Percentiles rank a stretch among this genome's conserved stretches.
Conservation (phyloP, 108 stramenopile genomes). For the Skeletonema grethae region DNA sequence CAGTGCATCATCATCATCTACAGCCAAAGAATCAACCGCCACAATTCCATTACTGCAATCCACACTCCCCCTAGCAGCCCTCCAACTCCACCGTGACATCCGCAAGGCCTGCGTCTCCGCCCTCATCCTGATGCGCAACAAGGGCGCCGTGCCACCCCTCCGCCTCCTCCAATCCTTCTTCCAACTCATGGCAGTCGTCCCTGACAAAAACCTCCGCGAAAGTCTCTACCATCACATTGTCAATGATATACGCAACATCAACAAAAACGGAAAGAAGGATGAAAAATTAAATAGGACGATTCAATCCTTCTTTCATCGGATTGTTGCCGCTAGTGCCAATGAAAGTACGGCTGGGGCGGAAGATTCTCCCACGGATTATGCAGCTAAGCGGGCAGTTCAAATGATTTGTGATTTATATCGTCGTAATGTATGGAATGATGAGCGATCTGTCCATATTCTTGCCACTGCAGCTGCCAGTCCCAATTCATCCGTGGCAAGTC, state of each 20-base stretch:
- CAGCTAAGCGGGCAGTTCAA: constrained; percentile 89
- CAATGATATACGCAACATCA: constrained; percentile 88
- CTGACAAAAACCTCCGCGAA: constrained; percentile 89
- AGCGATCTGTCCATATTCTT: constrained; percentile 92
- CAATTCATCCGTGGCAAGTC: constrained; percentile 63
- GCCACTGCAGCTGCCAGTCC: constrained; percentile 73
- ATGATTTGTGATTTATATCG: constrained; percentile 94
- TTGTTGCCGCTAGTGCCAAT: constrained; percentile 53
- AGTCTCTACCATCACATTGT: constrained; percentile 90
- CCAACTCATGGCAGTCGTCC: constrained; percentile 84
- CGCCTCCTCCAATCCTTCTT: constrained; percentile 90
- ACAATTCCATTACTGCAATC: constrained; percentile 24
- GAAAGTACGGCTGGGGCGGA: constrained; percentile 33
- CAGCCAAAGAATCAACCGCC: not conserved
- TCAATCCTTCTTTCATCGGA: constrained; percentile 81
- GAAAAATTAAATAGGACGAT: constrained; percentile 85
- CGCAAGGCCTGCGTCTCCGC: constrained; percentile 89
- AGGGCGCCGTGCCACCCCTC: constrained; percentile 83
- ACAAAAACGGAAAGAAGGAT: constrained; percentile 81
- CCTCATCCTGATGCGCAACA: constrained; percentile 91
- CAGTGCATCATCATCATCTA: constrained; percentile 11
- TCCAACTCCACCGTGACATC: constrained; percentile 84
- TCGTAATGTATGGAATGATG: constrained; percentile 95
- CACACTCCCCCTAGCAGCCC: constrained; percentile 59
- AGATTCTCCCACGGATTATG: constrained; percentile 67